Percentiles rank a stretch among this genome's conserved stretches.
Evolutionary conservation across 2,329 filamentous ascomycete genomes (phyloP).

Genomic region (Hypoxylon sp.): DNA sequence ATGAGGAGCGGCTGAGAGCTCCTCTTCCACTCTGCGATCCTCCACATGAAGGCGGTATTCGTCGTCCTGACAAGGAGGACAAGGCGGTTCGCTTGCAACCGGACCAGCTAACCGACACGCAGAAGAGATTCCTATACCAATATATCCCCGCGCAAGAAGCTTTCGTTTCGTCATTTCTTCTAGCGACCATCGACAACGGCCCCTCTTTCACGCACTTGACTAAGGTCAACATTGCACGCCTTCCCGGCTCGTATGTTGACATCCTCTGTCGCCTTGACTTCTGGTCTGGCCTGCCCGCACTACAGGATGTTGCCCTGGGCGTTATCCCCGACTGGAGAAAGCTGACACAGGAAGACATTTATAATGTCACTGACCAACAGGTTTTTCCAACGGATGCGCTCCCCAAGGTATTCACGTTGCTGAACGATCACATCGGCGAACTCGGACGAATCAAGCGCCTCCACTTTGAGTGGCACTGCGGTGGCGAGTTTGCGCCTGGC

Average conservation of each 20-base stretch:
- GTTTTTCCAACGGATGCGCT: slow-evolving; percentile 68
- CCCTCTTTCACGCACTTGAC: slow-evolving; percentile 68
- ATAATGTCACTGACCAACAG: slow-evolving; percentile 63
- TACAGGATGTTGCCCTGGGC: slow-evolving; percentile 70
- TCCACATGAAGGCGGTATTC: background rate
- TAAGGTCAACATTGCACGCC: slow-evolving; percentile 73
- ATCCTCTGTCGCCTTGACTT: slow-evolving; percentile 71
- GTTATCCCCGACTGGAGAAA: slow-evolving; percentile 78
- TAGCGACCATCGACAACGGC: slow-evolving; percentile 74
- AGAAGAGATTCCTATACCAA: slow-evolving; percentile 78
- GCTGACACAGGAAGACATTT: slow-evolving; percentile 67
- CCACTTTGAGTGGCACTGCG: slow-evolving; percentile 76
- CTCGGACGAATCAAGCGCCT: slow-evolving; percentile 69
- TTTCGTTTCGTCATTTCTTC: slow-evolving; percentile 77
- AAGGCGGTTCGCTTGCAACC: slow-evolving; percentile 63
- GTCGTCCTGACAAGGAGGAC: background rate
- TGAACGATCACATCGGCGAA: slow-evolving; percentile 65
- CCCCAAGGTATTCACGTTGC: slow-evolving; percentile 65
- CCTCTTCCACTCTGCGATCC: slow-evolving; percentile 18
- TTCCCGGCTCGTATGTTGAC: slow-evolving; percentile 73
- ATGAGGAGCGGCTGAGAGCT: slow-evolving; percentile 25
- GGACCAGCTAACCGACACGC: slow-evolving; percentile 70
- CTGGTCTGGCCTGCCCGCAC: slow-evolving; percentile 70
- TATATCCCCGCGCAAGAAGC: slow-evolving; percentile 78
- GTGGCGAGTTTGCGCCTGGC: slow-evolving; percentile 76